Evolutionary conservation across 306 rosid genomes (phyloP), one percentile per base, ranked within the genome.

Genomic region (Inga leiocalycina): DNA sequence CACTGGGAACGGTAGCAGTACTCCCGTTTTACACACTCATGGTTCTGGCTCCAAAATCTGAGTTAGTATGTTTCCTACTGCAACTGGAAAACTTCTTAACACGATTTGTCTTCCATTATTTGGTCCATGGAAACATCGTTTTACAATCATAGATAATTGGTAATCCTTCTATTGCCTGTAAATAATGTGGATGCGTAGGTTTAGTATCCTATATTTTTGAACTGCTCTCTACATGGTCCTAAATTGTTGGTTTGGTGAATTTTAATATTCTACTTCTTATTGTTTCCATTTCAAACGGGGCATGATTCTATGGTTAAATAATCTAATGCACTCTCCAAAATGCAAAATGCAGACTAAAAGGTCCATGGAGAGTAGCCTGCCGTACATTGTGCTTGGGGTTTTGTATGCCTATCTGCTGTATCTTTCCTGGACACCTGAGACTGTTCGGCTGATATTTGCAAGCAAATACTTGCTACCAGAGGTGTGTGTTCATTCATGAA

Each of bases 381-480:
- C 99, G 0, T 96, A 86, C 83, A 76, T 87, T 17, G 79, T 86
- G 77, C 98, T 96, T 22, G 97, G 99, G 30, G 11, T 90, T 91
- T 93, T 96, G 64, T 96, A 96, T 86, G 92, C 97, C 56, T 96
- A 92, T 86, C 89, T 96, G 2, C 89, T 96, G 35, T 96, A 79
- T 89, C 90, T 94, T 34, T 96, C 99, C 51, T 96, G 99, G 99
- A 96, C 97, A 10, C 98, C 98, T 1, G 97, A 96, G 73, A 90
- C 98, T 4, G 34, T 92, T 1, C 87, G 59, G 34, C 54, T 89
- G 88, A 89, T 96, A 79, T 96, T 94, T 27, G 93, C 99, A 2
- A 94, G 83, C 89, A 90, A 96, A 90, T 90, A 96, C 89, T 91
- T 79, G 88, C 93, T 94, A 69, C 98, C 99, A 15, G 97, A 96